These are phyloP conservation scores for Dentipellis sp. DNA, from an alignment of 768 basidiomycete species.

Conservation along the genomic window DNA sequence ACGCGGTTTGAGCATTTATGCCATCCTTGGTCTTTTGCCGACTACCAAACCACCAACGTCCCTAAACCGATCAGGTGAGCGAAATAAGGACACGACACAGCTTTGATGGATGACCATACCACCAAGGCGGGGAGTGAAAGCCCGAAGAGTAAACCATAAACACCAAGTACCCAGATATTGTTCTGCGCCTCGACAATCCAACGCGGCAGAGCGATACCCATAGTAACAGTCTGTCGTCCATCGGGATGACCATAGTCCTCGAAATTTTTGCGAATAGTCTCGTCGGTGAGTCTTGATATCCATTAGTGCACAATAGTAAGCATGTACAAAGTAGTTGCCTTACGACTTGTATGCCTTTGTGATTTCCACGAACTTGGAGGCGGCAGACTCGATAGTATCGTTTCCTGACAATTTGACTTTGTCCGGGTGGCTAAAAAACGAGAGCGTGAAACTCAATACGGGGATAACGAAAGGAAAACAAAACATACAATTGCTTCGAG, in stretches of 20 bases:
- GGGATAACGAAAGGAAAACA: background rate
- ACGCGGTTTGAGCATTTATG: slow-evolving; percentile 70
- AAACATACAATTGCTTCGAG: slow-evolving; percentile 67
- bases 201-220: slow-evolving; percentile 89
- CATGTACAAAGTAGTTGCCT: slow-evolving; percentile 17
- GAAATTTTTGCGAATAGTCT: slow-evolving; percentile 84
- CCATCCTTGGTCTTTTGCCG: slow-evolving; percentile 89
- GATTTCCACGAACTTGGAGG: slow-evolving; percentile 79
- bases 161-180: slow-evolving; percentile 81
- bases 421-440: slow-evolving; percentile 75
- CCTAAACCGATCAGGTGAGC: slow-evolving; percentile 28
- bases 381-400: slow-evolving; percentile 79
- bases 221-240: slow-evolving; percentile 87
- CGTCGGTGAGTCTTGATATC: slow-evolving; percentile 70
- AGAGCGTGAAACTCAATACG: background rate
- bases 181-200: slow-evolving; percentile 94
- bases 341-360: slow-evolving; percentile 98
- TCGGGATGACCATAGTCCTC: slow-evolving; percentile 90
- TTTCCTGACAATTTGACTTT: slow-evolving; percentile 82
- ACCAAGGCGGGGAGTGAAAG: slow-evolving; percentile 80
- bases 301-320: slow-evolving; percentile 2
- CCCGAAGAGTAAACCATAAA: slow-evolving; percentile 85
- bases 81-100: background rate
- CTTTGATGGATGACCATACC: slow-evolving; percentile 28
- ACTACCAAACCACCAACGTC: slow-evolving; percentile 96